Evolutionary conservation across 2,329 filamentous ascomycete genomes (phyloP), one percentile per base, ranked within the genome.

Genomic region (Tolypocladium guangdongense): DNA sequence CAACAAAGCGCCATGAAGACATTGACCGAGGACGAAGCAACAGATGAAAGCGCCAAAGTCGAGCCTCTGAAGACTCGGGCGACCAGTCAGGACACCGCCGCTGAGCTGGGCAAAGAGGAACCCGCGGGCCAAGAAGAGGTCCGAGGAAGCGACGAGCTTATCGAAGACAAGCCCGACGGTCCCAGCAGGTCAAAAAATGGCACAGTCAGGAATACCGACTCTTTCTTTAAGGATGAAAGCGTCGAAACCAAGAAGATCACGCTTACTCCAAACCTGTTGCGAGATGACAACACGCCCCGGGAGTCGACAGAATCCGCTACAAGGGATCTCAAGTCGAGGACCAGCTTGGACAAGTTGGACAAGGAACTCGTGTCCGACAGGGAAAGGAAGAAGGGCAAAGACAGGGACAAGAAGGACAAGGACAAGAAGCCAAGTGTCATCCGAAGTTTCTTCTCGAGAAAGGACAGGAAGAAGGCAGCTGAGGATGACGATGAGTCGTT

Each of bases 241-340:
- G 87, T 90, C 38, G 93, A 97, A 69, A 96, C 93, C 3, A 90
- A 95, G 70, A 97, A 97, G 74, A 97, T 99, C 60, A 95, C 91
- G 0, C 80, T 99, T 46, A 99, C 93, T 4, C 93, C 93, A 1
- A 95, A 95, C 61, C 73, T 99, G 52, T 74, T 97, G 41, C 84
- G 92, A 43, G 92, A 97, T 60, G 91, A 96, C 60, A 78, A 75
- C 58, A 71, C 75, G 41, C 55, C 79, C 69, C 68, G 76, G 72
- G 67, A 92, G 77, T 71, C 71, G 2, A 65, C 64, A 12, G 71
- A 73, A 24, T 71, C 70, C 2, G 48, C 54, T 18, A 76, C 68
- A 11, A 73, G 72, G 59, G 83, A 76, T 61, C 63, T 66, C 55
- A 82, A 79, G 67, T 73, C 78, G 53, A 77, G 82, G 50, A 74